Evolutionary conservation across 2,329 filamentous ascomycete species (phyloP).

Genomic region (Hypoxylon rubiginosum): DNA sequence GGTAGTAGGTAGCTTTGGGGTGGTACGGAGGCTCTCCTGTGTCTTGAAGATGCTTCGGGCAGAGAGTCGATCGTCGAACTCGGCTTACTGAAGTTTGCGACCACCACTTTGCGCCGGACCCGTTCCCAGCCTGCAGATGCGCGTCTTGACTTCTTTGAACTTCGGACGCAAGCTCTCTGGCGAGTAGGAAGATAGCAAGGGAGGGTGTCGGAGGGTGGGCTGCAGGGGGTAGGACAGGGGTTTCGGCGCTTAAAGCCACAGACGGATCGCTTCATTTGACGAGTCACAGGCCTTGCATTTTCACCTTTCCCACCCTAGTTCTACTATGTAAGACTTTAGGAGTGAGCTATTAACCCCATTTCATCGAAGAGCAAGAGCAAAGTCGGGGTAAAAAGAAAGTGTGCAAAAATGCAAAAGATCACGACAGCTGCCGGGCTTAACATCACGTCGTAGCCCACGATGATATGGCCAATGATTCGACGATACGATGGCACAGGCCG

Average conservation of each 20-base stretch:
- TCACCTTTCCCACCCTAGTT: conserved; percentile 37
- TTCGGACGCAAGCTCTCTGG: conserved; percentile 41
- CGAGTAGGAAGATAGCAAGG: conserved; percentile 45
- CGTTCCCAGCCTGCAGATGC: conserved; percentile 55
- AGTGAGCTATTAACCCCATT: conserved; percentile 40
- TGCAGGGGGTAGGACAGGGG: conserved; percentile 65
- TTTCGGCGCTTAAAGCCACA: conserved; percentile 68
- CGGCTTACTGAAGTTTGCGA: conserved; percentile 38
- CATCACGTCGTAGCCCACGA: conserved; percentile 28
- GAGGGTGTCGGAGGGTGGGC: conserved; percentile 44
- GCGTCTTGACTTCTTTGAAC: conserved; percentile 51
- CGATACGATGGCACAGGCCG: conserved; percentile 27
- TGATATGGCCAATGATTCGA: conserved; percentile 28
- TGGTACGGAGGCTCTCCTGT: conserved; percentile 50
- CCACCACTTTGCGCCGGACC: conserved; percentile 40
- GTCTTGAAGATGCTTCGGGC: conserved; percentile 38
- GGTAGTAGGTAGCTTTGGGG: conserved; percentile 35
- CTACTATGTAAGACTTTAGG: conserved; percentile 15
- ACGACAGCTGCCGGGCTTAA: conserved; percentile 29
- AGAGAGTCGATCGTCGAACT: conserved; percentile 30
- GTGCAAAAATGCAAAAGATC: conserved; percentile 32
- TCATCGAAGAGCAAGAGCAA: conserved; percentile 32
- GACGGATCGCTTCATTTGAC: conserved; percentile 59
- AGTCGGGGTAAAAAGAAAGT: conserved; percentile 33
- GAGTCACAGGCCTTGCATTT: conserved; percentile 52